Evolutionary conservation across 2,329 filamentous ascomycete species (phyloP), one percentile per base, ranked within the genome.

Genomic region (Sclerotinia minor): DNA sequence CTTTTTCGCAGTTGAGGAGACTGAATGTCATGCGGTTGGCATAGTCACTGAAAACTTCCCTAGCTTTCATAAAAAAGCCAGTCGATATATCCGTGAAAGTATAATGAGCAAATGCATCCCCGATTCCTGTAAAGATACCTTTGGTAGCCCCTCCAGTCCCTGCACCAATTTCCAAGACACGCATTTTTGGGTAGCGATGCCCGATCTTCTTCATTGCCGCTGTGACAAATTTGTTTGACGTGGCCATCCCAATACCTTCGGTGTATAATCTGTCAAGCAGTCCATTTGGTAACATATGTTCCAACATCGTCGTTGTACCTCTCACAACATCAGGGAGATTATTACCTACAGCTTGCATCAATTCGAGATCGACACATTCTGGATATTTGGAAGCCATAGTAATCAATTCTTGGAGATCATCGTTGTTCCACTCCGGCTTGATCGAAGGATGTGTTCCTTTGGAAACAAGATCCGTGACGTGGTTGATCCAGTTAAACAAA

Each of bases 61-160:
- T 69, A 0, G 79, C 79, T 13, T 74, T 70, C 29, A 75, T 75
- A 57, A 81, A 80, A 73, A 80, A 81, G 3, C 75, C 77, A 2
- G 76, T 57, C 2, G 71, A 72, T 15, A 75, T 69, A 63, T 76
- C 74, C 17, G 74, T 76, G 60, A 70, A 75, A 4, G 64, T 68
- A 53, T 74, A 71, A 26, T 32, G n/a, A 61, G 72, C 73, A 41
- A 45, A 65, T 11, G 54, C 64, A 13, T 60, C 64, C 17, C 54
- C 59, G 13, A 68, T 50, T 15, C 41, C 60, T n/a, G 53, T 38
- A 8, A 57, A 63, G 1, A 59, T 54, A 38, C 61, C 65, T 29
- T 59, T 65, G 0, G 65, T 67, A 8, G 47, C 47, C 2, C 47
- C 38, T 26, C 65, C 65, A 19, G 65, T 67, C 3, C 65, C 65